phyloP scores from a whole-genome alignment of 352 stramenopile genomes.

The Phytophthora vignae region DNA sequence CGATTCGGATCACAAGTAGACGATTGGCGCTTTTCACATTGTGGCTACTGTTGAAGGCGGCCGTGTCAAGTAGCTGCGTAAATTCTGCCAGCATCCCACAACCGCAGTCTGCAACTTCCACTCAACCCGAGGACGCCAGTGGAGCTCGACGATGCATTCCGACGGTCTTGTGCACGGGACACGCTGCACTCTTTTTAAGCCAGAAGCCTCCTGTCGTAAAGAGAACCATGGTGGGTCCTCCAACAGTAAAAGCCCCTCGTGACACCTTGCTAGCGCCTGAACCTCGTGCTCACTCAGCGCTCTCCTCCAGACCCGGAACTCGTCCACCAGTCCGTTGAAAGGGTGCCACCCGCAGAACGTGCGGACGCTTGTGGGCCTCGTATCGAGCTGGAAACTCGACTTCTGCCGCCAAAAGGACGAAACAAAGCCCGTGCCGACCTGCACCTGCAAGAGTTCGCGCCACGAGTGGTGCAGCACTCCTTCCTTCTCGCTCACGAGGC shows the following conservation, averaged over 20 bases:
- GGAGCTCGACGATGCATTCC: not conserved
- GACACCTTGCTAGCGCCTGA: not conserved
- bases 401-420: conserved; percentile 26
- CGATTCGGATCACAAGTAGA: too few relatives aligned
- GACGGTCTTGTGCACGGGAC: not conserved
- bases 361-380: not conserved
- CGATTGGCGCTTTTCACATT: too few relatives aligned
- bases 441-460: conserved; percentile 11
- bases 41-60: not conserved
- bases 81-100: not conserved
- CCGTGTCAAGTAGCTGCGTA: not conserved
- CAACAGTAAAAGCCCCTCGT: not conserved
- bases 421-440: conserved; percentile 22
- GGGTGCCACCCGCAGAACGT: conserved; percentile 29
- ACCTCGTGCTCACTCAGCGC: conserved; percentile 7
- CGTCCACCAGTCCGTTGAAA: conserved; percentile 17
- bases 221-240: conserved; percentile 5
- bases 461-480: conserved; percentile 13
- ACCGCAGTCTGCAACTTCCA: conserved; percentile 4
- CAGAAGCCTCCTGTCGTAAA: not conserved
- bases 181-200: not conserved
- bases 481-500: conserved; percentile 3
- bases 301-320: conserved; percentile 12
- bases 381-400: conserved; percentile 14
- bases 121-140: not conserved